phyloP scores from a whole-genome alignment of 2,329 filamentous ascomycete species.

The Aspergillus cejpii region DNA sequence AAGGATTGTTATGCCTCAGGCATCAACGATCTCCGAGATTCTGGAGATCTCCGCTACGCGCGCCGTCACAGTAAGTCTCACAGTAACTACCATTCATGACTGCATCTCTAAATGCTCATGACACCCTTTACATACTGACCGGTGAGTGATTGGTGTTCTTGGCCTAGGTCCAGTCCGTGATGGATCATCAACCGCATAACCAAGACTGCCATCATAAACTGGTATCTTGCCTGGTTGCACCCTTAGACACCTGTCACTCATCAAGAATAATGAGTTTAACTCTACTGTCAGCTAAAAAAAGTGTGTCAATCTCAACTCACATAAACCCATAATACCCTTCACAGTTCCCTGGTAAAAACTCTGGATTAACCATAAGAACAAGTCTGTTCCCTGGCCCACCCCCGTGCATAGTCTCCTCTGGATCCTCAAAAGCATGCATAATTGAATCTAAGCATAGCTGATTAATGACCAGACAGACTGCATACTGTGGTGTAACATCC shows the following conservation, averaged over 20 bases:
- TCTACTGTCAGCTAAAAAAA: not conserved
- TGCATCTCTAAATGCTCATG: not conserved
- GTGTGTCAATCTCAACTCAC: not conserved
- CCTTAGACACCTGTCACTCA: not conserved
- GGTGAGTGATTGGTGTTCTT: not conserved
- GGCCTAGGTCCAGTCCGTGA: not conserved
- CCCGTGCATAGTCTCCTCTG: not conserved
- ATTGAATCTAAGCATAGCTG: not conserved
- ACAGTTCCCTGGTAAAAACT: not conserved
- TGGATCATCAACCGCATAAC: not conserved
- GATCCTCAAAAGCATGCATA: not conserved
- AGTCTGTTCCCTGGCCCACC: not conserved
- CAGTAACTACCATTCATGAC: not conserved
- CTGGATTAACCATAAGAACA: constrained; percentile 1
- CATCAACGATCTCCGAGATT: no score
- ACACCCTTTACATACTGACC: not conserved
- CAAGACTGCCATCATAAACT: not conserved
- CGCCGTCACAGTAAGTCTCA: not conserved
- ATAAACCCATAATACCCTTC: constrained; percentile 1
- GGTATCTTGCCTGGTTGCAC: not conserved
- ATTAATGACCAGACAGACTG: constrained; percentile 15
- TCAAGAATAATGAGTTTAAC: not conserved
- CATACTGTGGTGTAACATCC: not conserved
- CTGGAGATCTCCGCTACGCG: no score
- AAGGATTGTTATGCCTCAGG: no score